phyloP scores from a whole-genome alignment of 257 asterid species.

The Solanum peruvianum region DNA sequence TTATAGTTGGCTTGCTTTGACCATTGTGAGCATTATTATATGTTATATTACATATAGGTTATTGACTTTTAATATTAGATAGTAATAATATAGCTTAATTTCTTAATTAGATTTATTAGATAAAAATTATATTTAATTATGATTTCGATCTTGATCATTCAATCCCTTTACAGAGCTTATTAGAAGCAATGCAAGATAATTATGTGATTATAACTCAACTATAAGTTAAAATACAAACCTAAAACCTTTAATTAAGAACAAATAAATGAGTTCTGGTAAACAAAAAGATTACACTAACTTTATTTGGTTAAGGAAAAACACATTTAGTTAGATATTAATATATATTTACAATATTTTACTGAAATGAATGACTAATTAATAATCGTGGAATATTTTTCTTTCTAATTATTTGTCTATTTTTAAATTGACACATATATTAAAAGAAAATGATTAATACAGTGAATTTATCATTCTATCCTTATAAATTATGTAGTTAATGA shows the following conservation, averaged over 20 bases:
- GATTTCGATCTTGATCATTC: too few relatives aligned
- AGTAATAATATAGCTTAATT: not conserved
- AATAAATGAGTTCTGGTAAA: not conserved
- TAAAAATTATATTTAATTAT: accelerated
- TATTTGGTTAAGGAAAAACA: not conserved
- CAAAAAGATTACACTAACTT: not conserved
- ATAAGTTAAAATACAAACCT: accelerated
- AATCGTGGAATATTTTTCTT: not conserved
- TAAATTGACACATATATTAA: too few relatives aligned
- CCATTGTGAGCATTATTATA: not conserved
- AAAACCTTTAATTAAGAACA: accelerated
- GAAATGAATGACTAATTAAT: not conserved
- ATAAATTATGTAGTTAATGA: too few relatives aligned
- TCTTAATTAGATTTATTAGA: not conserved
- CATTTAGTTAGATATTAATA: not conserved
- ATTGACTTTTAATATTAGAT: too few relatives aligned
- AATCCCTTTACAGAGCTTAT: not conserved
- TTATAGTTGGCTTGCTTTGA: not conserved
- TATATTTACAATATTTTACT: not conserved
- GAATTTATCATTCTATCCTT: too few relatives aligned
- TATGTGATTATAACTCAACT: accelerated
- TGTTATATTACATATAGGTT: too few relatives aligned
- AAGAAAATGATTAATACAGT: too few relatives aligned
- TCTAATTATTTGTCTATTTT: too few relatives aligned
- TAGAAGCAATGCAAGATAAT: not conserved